Conservation (phyloP, 164 flowering plant species). For the Paratinospora sagittata region DNA sequence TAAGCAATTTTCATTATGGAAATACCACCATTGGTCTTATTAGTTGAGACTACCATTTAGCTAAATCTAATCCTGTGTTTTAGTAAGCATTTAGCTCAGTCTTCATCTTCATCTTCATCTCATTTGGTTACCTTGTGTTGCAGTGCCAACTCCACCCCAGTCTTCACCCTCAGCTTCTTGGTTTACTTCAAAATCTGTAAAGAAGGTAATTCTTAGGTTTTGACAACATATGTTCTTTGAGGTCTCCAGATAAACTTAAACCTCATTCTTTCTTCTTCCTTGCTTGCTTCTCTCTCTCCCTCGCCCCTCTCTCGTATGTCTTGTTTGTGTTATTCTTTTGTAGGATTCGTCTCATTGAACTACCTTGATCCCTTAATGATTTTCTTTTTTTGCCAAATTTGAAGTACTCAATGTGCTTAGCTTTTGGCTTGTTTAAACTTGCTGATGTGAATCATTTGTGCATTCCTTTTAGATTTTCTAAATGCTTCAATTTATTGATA, state of each 20-base stretch:
- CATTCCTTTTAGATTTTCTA: too few relatives aligned
- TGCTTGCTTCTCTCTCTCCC: not conserved
- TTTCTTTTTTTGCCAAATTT: too few relatives aligned
- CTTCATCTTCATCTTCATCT: too few relatives aligned
- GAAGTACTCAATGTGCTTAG: too few relatives aligned
- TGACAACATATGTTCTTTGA: not conserved
- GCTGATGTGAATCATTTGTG: too few relatives aligned
- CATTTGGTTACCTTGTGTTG: not conserved
- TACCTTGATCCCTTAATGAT: too few relatives aligned
- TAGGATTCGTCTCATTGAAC: too few relatives aligned
- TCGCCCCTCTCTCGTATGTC: not conserved
- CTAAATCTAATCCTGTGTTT: not conserved
- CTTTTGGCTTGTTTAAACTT: too few relatives aligned
- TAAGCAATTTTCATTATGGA: constrained; percentile 16
- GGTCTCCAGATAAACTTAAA: not conserved
- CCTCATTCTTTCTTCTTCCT: not conserved
- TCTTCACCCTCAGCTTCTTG: constrained; percentile 53
- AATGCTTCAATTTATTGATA: too few relatives aligned
- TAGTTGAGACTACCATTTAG: not conserved
- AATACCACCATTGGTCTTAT: not conserved
- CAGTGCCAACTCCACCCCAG: constrained; percentile 44
- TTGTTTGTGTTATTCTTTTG: not conserved
- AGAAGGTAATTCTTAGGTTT: constrained; percentile 47
- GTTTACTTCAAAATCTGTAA: constrained; percentile 75
- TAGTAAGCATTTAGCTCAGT: too few relatives aligned